These are phyloP conservation scores for Phytophthora quininea DNA, from an alignment of 352 stramenopile genomes.

Conservation along the genomic window DNA sequence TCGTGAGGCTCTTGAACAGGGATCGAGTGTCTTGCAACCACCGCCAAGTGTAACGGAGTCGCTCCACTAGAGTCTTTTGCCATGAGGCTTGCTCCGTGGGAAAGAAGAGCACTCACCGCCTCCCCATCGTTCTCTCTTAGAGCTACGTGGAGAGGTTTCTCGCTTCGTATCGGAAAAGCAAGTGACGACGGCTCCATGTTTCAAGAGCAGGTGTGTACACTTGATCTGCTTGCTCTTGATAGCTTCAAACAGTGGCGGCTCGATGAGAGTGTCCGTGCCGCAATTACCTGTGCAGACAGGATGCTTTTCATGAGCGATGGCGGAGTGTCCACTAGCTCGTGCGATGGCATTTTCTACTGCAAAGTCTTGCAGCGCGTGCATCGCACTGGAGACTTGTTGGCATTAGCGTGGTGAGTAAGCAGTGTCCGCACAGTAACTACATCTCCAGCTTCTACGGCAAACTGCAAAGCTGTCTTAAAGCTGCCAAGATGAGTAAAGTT, in stretches of 20 bases:
- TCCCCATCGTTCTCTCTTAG: constrained; percentile 44
- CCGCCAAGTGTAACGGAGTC: constrained; percentile 54
- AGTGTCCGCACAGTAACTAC: constrained; percentile 43
- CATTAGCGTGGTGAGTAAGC: constrained; percentile 42
- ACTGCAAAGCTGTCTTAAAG: constrained; percentile 66
- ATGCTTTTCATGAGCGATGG: constrained; percentile 12
- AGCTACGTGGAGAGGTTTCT: constrained; percentile 59
- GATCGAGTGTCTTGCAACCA: constrained; percentile 55
- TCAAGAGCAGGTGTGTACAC: constrained; percentile 48
- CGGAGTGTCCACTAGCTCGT: constrained; percentile 5
- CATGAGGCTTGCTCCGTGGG: constrained; percentile 52
- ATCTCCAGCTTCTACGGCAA: constrained; percentile 56
- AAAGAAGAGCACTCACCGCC: constrained; percentile 52
- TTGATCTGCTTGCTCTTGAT: constrained; percentile 39
- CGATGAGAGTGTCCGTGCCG: constrained; percentile 39
- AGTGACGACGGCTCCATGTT: constrained; percentile 44
- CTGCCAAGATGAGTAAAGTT: constrained; percentile 54
- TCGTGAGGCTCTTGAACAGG: constrained; percentile 51
- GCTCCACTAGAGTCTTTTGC: constrained; percentile 41
- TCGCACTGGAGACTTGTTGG: constrained; percentile 58
- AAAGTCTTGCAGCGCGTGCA: constrained; percentile 50
- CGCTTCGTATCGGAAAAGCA: constrained; percentile 44
- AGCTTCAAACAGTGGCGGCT: constrained; percentile 52
- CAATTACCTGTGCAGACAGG: constrained; percentile 41
- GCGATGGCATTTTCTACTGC: constrained; percentile 21